These are phyloP conservation scores for Stagonosporopsis chrysanthemi DNA, from an alignment of 2,329 filamentous ascomycete species.

Conservation along the genomic window DNA sequence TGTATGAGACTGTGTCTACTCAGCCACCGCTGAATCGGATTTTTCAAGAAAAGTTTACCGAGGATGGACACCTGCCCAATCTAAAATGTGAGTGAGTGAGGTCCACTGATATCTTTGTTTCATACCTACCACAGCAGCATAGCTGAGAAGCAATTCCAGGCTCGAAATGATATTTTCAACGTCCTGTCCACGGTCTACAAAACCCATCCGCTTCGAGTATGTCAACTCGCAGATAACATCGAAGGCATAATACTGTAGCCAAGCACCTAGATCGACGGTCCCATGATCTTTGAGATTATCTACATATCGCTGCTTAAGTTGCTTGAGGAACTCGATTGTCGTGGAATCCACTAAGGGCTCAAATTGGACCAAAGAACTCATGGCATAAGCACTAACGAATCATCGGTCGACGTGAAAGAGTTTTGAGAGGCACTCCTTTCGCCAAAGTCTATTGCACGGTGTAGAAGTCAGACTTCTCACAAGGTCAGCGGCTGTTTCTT, in stretches of 20 bases:
- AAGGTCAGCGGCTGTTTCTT: background rate
- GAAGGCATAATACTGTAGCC: too few species aligned
- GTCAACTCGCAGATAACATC: slow-evolving; percentile 27
- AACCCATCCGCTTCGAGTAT: slow-evolving; percentile 28
- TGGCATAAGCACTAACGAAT: slow-evolving; percentile 50
- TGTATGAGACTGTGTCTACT: too few species aligned
- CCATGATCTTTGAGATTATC: slow-evolving; percentile 3
- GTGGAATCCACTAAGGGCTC: slow-evolving; percentile 37
- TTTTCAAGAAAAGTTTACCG: too few species aligned
- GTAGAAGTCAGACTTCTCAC: slow-evolving; percentile 36
- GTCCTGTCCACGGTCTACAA: slow-evolving; percentile 27
- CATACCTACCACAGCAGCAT: background rate
- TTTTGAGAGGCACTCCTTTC: slow-evolving; percentile 25
- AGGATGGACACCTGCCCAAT: too few species aligned
- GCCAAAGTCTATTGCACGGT: slow-evolving; percentile 34
- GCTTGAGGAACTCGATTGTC: background rate
- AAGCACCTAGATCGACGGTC: slow-evolving; percentile 15
- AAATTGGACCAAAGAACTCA: slow-evolving; percentile 47
- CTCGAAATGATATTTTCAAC: slow-evolving; percentile 20
- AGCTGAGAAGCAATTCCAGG: slow-evolving; percentile 18
- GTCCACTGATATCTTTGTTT: too few species aligned
- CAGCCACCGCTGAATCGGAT: too few species aligned
- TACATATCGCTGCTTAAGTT: slow-evolving; percentile 2
- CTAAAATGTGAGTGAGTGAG: too few species aligned
- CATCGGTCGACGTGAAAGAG: slow-evolving; percentile 51